A percentile compares a stretch with the other conserved stretches of the same genome.
Conservation (phyloP, 805 yeast species). For the Candida vartiovaarae region DNA sequence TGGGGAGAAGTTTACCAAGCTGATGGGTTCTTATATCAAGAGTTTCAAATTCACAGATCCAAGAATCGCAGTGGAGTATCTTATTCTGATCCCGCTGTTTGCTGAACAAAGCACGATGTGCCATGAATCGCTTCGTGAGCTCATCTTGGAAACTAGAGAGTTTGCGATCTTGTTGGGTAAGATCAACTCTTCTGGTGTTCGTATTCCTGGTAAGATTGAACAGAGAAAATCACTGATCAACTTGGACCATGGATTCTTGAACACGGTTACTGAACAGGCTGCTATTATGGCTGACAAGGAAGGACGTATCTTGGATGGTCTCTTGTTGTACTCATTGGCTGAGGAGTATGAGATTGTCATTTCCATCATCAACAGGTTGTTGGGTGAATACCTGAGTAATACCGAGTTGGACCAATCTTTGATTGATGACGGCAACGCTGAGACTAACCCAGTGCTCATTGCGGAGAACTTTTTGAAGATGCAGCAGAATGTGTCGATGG, state of each 20-base stretch:
- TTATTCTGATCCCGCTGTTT: slow-evolving; percentile 59
- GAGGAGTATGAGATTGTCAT: slow-evolving; percentile 84
- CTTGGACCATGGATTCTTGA: slow-evolving; percentile 55
- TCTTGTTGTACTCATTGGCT: slow-evolving; percentile 77
- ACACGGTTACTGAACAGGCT: slow-evolving; percentile 72
- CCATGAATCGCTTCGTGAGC: slow-evolving; percentile 75
- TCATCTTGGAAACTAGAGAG: slow-evolving; percentile 81
- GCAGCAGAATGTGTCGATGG: slow-evolving; percentile 53
- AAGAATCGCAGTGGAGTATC: slow-evolving; percentile 84
- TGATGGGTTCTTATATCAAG: slow-evolving; percentile 75
- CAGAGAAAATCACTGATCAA: slow-evolving; percentile 60
- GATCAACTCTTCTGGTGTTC: slow-evolving; percentile 65
- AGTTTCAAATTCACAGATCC: slow-evolving; percentile 84
- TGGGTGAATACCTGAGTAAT: slow-evolving; percentile 71
- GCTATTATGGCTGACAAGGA: slow-evolving; percentile 87
- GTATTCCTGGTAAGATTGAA: slow-evolving; percentile 81
- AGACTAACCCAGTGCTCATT: slow-evolving; percentile 33
- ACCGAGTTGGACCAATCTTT: slow-evolving; percentile 58
- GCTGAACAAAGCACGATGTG: slow-evolving; percentile 46
- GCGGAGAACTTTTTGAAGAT: slow-evolving; percentile 33
- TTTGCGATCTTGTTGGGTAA: slow-evolving; percentile 81
- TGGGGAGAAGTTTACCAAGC: slow-evolving; percentile 45
- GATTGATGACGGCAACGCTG: slow-evolving; percentile 31
- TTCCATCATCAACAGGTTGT: slow-evolving; percentile 58
- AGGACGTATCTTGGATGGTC: slow-evolving; percentile 80